A percentile compares a stretch with the other conserved stretches of the same genome.
phyloP scores from a whole-genome alignment of 2,329 filamentous ascomycete genomes.

The Hansfordia pulvinata region DNA sequence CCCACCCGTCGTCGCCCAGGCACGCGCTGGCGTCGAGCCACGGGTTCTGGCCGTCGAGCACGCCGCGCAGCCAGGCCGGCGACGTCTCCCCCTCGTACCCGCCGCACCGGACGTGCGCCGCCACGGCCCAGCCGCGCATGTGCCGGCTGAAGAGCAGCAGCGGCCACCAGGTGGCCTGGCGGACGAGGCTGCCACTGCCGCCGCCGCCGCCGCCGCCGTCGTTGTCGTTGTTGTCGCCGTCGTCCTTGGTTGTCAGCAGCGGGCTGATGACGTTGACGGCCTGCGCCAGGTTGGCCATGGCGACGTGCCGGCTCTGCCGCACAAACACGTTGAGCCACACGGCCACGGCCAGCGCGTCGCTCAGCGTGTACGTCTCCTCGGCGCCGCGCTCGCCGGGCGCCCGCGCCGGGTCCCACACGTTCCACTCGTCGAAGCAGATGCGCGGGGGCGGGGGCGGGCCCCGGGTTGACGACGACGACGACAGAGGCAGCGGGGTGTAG shows the following conservation, averaged over 20 bases:
- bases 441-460: too few species aligned
- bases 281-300: conserved; percentile 71
- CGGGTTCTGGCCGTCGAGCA: conserved; percentile 49
- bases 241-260: conserved; percentile 53
- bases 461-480: too few species aligned
- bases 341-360: conserved; percentile 61
- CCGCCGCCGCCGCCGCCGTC: too few species aligned
- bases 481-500: too few species aligned
- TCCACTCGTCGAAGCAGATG: conserved; percentile 80
- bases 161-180: conserved; percentile 67
- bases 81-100: conserved; percentile 55
- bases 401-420: conserved; percentile 64
- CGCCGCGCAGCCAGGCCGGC: conserved; percentile 49
- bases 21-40: conserved; percentile 57
- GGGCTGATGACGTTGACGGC: conserved; percentile 67
- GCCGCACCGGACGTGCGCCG: conserved; percentile 46
- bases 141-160: conserved; percentile 54
- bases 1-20: conserved; percentile 40
- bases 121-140: conserved; percentile 62
- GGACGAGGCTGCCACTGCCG: conserved; percentile 53
- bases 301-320: conserved; percentile 54
- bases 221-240: too few species aligned
- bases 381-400: conserved; percentile 59
- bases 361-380: conserved; percentile 62
- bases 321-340: conserved; percentile 68